phyloP scores from a whole-genome alignment of 2,329 filamentous ascomycete species.

The Alternaria viburni region DNA sequence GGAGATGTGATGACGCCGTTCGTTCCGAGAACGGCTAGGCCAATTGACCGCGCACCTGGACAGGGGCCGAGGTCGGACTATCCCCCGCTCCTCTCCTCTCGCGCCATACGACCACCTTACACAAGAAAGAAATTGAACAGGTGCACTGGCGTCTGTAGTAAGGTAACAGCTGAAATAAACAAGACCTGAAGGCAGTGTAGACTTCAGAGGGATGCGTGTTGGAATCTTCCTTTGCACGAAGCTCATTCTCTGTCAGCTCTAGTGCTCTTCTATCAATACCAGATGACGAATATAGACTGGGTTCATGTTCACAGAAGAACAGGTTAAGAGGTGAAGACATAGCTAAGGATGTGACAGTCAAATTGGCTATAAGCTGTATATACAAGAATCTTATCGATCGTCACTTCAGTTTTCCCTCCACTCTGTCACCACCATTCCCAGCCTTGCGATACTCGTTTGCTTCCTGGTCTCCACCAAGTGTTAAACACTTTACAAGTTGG shows the following conservation, averaged over 20 bases:
- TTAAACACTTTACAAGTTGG: background rate
- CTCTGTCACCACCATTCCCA: background rate
- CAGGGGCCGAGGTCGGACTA: background rate
- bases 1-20: slow-evolving; percentile 2
- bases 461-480: background rate
- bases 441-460: background rate
- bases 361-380: background rate
- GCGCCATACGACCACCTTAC: background rate
- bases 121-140: background rate
- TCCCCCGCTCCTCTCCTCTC: background rate
- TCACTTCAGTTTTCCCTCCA: background rate
- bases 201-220: background rate
- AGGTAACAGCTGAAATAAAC: background rate
- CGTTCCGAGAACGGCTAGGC: background rate
- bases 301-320: background rate
- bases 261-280: background rate
- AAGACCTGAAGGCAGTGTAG: background rate
- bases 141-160: background rate
- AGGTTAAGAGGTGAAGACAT: background rate
- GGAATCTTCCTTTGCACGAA: background rate
- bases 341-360: background rate
- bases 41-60: background rate
- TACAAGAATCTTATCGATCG: background rate
- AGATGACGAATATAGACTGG: background rate
- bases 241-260: background rate